Evolutionary conservation across 257 asterid genomes (phyloP).

Genomic region (Solanum raphanifolium): DNA sequence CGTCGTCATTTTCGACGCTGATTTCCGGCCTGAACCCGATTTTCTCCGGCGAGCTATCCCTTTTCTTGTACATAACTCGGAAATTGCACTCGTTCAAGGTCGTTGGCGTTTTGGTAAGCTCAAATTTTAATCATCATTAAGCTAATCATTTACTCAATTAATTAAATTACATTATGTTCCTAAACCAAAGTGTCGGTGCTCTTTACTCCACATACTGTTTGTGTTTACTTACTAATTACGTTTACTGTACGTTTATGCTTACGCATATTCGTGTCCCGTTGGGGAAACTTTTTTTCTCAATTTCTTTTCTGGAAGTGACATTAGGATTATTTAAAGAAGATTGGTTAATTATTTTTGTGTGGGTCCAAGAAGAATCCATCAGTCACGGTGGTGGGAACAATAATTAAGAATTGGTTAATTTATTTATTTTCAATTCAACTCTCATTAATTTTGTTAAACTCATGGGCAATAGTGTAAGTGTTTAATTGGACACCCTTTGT

Average conservation of each 20-base stretch:
- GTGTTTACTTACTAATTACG: neutral
- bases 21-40: slow-evolving; percentile 91
- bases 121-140: neutral
- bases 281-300: neutral
- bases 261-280: neutral
- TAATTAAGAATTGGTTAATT: neutral
- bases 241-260: neutral
- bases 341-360: slow-evolving; percentile 6
- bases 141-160: neutral
- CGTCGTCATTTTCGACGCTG: slow-evolving; percentile 87
- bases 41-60: slow-evolving; percentile 81
- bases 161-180: neutral
- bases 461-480: too few species aligned
- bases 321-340: neutral
- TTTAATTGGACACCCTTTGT: too few species aligned
- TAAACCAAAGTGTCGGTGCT: slow-evolving; percentile 46
- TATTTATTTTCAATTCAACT: neutral
- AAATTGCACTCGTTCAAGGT: slow-evolving; percentile 80
- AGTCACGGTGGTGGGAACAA: slow-evolving; percentile 24
- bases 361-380: slow-evolving; percentile 22
- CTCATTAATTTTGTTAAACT: neutral
- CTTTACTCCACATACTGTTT: neutral
- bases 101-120: slow-evolving; percentile 94
- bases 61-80: slow-evolving; percentile 58
- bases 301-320: neutral